phyloP scores from a whole-genome alignment of 2,329 filamentous ascomycete genomes.

The Chrysoporthe cubensis region DNA sequence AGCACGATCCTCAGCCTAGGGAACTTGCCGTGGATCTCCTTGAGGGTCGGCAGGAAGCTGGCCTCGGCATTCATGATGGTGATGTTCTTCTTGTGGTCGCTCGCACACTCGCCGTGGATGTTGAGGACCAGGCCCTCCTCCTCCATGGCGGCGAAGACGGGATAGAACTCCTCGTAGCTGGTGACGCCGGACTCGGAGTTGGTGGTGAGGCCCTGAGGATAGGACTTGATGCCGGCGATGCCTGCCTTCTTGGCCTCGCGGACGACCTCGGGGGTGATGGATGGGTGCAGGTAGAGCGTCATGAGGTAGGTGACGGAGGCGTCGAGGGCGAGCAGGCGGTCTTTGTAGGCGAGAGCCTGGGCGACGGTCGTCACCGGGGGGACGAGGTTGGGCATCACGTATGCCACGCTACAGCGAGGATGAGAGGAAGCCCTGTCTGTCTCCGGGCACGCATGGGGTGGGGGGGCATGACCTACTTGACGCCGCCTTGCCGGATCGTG shows the following conservation, averaged over 20 bases:
- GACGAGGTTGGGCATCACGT: slow-evolving; percentile 61
- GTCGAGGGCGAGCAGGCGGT: slow-evolving; percentile 62
- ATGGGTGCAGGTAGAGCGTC: slow-evolving; percentile 68
- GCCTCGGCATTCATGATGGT: slow-evolving; percentile 72
- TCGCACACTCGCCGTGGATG: slow-evolving; percentile 84
- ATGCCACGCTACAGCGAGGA: slow-evolving; percentile 37
- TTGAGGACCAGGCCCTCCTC: slow-evolving; percentile 72
- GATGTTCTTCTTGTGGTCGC: slow-evolving; percentile 43
- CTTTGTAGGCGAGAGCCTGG: slow-evolving; percentile 69
- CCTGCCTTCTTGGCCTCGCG: slow-evolving; percentile 73
- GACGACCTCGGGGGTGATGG: slow-evolving; percentile 70
- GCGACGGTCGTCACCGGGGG: slow-evolving; percentile 65
- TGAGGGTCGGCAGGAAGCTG: slow-evolving; percentile 79
- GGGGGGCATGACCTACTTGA: slow-evolving; percentile 56
- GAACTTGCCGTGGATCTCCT: slow-evolving; percentile 73
- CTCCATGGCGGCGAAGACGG: slow-evolving; percentile 90
- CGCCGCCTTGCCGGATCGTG: slow-evolving; percentile 42
- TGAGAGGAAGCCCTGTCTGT: slow-evolving; percentile 2
- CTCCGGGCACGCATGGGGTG: slow-evolving; percentile 17
- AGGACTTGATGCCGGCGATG: slow-evolving; percentile 73
- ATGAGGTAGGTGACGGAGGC: slow-evolving; percentile 71
- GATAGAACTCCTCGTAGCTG: slow-evolving; percentile 71
- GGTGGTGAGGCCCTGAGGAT: slow-evolving; percentile 66
- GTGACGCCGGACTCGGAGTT: slow-evolving; percentile 72
- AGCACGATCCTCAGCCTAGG: slow-evolving; percentile 72